Evolutionary conservation across 768 basidiomycete genomes (phyloP).

Genomic region (Trametes sanguinea): DNA sequence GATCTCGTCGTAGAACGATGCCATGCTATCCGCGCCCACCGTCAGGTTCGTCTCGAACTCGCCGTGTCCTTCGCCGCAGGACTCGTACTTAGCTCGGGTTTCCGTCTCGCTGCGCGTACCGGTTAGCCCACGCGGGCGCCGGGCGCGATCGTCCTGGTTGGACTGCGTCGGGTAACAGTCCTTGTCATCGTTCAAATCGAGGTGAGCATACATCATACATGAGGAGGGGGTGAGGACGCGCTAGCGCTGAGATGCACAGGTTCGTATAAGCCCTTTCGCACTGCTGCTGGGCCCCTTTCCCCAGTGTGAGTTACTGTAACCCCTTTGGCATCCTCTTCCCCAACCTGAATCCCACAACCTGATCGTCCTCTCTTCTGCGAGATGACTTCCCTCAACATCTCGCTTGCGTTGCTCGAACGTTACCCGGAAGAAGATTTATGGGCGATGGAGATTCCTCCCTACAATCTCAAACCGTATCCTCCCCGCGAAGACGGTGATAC

Average conservation of each 20-base stretch:
- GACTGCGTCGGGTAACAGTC: slow-evolving; percentile 71
- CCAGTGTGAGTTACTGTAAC: background rate
- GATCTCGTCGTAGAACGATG: slow-evolving; percentile 72
- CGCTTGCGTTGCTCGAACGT: too few relatives aligned
- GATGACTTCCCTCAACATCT: background rate
- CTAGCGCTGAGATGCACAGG: slow-evolving; percentile 42
- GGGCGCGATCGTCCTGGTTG: slow-evolving; percentile 39
- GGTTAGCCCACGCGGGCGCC: slow-evolving; percentile 43
- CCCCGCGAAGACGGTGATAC: too few relatives aligned
- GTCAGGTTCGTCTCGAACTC: slow-evolving; percentile 48
- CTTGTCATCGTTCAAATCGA: slow-evolving; percentile 33
- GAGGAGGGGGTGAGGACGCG: slow-evolving; percentile 2
- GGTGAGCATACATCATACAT: slow-evolving; percentile 1
- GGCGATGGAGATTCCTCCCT: too few relatives aligned
- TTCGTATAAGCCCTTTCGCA: slow-evolving; percentile 48
- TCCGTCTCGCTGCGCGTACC: slow-evolving; percentile 68
- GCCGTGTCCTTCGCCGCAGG: slow-evolving; percentile 54
- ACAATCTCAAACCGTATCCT: too few relatives aligned
- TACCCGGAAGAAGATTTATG: too few relatives aligned
- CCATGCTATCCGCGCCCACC: slow-evolving; percentile 54
- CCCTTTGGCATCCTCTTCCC: too few relatives aligned
- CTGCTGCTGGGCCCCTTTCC: slow-evolving; percentile 59
- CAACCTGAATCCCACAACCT: too few relatives aligned
- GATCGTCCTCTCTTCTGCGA: too few relatives aligned
- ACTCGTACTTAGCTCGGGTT: slow-evolving; percentile 62